Conservation (phyloP, 176 grass and related monocot genomes). For the Juncus effusus region DNA sequence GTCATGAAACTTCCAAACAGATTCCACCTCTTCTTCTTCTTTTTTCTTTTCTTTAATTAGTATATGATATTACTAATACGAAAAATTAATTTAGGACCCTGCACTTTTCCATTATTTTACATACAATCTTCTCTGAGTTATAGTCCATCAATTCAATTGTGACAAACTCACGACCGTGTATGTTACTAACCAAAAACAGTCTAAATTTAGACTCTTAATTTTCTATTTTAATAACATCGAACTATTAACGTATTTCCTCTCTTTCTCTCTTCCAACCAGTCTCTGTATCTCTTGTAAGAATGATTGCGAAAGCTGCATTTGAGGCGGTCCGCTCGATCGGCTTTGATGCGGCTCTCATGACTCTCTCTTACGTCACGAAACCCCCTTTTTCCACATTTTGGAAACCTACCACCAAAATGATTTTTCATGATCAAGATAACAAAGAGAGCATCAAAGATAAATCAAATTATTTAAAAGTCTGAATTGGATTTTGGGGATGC, state of each 20-base stretch:
- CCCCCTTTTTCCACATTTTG: conserved; percentile 11
- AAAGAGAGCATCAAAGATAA: not conserved
- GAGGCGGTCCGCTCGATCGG: conserved; percentile 13
- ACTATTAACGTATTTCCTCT: not conserved
- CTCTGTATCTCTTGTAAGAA: conserved; percentile 2
- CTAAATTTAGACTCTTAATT: conserved; percentile 11
- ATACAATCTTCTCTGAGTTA: no score
- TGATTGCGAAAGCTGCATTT: conserved; percentile 23
- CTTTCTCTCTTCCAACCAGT: conserved; percentile 10
- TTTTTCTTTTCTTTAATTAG: no score
- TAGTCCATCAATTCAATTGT: not conserved
- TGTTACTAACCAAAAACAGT: not conserved
- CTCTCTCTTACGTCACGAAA: conserved; percentile 21
- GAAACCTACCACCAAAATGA: conserved; percentile 6
- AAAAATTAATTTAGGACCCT: no score
- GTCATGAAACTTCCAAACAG: no score
- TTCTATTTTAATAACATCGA: not conserved
- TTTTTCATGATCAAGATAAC: conserved; percentile 9
- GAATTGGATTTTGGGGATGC: not conserved
- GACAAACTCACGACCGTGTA: not conserved
- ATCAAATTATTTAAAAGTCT: not conserved
- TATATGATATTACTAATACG: no score
- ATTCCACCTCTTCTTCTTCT: no score
- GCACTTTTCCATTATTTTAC: no score
- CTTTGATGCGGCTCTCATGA: conserved; percentile 18